phyloP scores from a whole-genome alignment of 192 early-diverging fungal species.

The Helicostylum pulchrum region DNA sequence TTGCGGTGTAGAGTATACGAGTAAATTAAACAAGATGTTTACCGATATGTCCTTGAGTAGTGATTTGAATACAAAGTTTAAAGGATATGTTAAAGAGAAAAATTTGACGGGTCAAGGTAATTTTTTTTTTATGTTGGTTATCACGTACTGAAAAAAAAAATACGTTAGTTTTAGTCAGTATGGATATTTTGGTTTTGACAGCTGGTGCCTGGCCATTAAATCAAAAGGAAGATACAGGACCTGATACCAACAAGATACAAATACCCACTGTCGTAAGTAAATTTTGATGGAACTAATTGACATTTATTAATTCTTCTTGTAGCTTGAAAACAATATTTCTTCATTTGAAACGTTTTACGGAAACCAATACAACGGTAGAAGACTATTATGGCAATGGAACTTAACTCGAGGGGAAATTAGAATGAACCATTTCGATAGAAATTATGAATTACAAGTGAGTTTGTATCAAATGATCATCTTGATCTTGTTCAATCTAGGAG shows the following conservation, averaged over 20 bases:
- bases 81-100: constrained; percentile 33
- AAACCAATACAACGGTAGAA: constrained; percentile 68
- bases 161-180: constrained; percentile 49
- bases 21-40: constrained; percentile 84
- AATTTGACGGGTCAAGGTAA: neutral
- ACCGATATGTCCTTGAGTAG: constrained; percentile 77
- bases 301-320: neutral
- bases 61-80: constrained; percentile 61
- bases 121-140: no score
- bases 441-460: constrained; percentile 75
- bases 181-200: constrained; percentile 72
- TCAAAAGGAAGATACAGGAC: constrained; percentile 17
- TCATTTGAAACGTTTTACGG: constrained; percentile 74
- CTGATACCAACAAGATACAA: constrained; percentile 7
- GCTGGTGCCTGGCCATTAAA: constrained; percentile 81
- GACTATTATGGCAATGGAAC: constrained; percentile 63
- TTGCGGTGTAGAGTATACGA: constrained; percentile 85
- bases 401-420: constrained; percentile 57
- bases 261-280: constrained; percentile 76
- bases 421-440: constrained; percentile 64
- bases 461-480: constrained; percentile 69
- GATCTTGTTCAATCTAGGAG: constrained; percentile 61
- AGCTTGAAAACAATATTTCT: constrained; percentile 67
- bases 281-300: neutral
- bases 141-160: no score